Percentiles rank a stretch among this genome's conserved stretches.
Evolutionary conservation across 148 eudicot species (phyloP).

Genomic region (Vaccinium myrtillus): DNA sequence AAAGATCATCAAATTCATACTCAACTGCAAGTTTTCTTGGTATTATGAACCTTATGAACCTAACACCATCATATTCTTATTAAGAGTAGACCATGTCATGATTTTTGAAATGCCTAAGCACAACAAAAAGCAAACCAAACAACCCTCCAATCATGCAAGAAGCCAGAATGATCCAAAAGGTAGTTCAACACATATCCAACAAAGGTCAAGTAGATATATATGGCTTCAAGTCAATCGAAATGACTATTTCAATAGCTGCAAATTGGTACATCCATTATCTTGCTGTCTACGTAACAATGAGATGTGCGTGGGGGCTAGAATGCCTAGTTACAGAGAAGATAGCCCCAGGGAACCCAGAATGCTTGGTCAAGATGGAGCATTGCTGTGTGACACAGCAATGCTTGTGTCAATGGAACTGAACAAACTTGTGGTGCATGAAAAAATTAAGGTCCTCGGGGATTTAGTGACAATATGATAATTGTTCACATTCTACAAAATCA

Average conservation of each 20-base stretch:
- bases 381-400: too few species aligned
- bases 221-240: neutral
- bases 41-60: neutral
- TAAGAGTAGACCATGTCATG: neutral
- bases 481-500: neutral
- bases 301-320: neutral
- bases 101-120: slow-evolving; percentile 1
- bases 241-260: neutral
- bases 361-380: slow-evolving; percentile 4
- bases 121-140: neutral
- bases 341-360: neutral
- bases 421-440: neutral
- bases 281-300: neutral
- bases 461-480: neutral
- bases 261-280: neutral
- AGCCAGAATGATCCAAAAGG: slow-evolving; percentile 11
- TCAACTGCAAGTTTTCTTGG: neutral
- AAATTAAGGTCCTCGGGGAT: neutral
- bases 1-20: neutral
- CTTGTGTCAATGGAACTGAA: neutral
- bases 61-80: neutral
- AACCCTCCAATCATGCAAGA: neutral
- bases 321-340: neutral
- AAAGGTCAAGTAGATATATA: neutral
- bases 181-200: neutral